Conservation (phyloP, 73 alveolate genomes). For the Paramecium octaurelia region DNA sequence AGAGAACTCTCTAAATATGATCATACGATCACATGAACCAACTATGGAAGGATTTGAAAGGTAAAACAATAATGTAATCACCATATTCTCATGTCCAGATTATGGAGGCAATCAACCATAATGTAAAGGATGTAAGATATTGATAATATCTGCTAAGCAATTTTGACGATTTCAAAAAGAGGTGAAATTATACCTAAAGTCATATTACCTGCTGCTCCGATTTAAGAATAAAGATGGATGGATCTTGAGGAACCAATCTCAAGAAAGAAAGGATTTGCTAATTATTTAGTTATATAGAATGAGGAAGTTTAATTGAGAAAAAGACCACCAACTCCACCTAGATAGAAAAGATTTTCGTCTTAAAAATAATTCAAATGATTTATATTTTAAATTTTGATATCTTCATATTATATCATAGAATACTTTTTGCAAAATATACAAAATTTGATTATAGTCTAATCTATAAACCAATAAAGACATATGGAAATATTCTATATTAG, state of each 20-base stretch:
- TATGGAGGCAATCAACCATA: constrained; percentile 45
- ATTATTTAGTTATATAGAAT: not conserved
- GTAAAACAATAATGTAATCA: constrained; percentile 73
- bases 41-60: constrained; percentile 80
- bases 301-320: not conserved
- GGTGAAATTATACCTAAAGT: constrained; percentile 38
- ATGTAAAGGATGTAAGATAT: not conserved
- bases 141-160: not conserved
- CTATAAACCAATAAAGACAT: no score
- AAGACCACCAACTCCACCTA: not conserved
- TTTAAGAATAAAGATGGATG: constrained; percentile 37
- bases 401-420: not conserved
- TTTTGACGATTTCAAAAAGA: not conserved
- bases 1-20: constrained; percentile 77
- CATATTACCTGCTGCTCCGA: not conserved
- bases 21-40: constrained; percentile 84
- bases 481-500: not conserved
- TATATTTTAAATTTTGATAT: not conserved
- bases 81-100: constrained; percentile 83
- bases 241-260: constrained; percentile 27
- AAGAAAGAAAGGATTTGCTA: constrained; percentile 27
- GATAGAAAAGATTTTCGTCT: not conserved
- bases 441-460: no score
- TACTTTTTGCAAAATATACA: not conserved
- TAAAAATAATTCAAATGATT: constrained; percentile 42